A percentile compares a stretch with the other conserved stretches of the same genome.
Conservation (phyloP, 2,329 filamentous ascomycete genomes). For the Clarireedia hainanense region DNA sequence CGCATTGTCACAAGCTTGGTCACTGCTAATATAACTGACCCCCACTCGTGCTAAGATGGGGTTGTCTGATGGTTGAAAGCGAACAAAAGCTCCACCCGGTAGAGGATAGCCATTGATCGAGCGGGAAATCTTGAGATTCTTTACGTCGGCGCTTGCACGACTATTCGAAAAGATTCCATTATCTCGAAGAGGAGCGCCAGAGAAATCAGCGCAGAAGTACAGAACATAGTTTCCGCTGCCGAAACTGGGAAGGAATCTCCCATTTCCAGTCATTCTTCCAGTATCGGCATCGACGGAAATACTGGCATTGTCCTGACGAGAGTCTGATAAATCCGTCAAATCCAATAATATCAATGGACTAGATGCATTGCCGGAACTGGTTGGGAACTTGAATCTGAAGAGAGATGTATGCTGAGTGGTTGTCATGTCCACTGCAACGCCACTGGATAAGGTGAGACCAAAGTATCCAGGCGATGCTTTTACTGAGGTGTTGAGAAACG, state of each 20-base stretch:
- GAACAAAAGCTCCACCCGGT: conserved; percentile 54
- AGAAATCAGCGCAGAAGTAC: conserved; percentile 63
- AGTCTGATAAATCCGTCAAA: conserved; percentile 54
- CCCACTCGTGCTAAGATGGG: conserved; percentile 57
- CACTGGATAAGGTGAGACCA: conserved; percentile 47
- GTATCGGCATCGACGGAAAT: conserved; percentile 46
- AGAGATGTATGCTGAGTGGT: conserved; percentile 54
- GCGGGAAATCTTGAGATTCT: conserved; percentile 42
- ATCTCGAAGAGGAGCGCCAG: conserved; percentile 48
- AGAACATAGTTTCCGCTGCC: conserved; percentile 51
- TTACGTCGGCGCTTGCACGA: conserved; percentile 40
- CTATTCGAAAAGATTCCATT: conserved; percentile 55
- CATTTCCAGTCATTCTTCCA: conserved; percentile 55
- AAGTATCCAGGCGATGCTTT: conserved; percentile 59
- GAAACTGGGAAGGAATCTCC: conserved; percentile 56
- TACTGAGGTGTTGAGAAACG: conserved; percentile 38
- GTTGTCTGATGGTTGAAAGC: conserved; percentile 43
- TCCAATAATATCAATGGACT: conserved; percentile 57
- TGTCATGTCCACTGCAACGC: conserved; percentile 59
- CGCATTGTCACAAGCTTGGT: conserved; percentile 59
- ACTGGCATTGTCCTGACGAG: conserved; percentile 47
- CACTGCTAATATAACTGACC: conserved; percentile 59
- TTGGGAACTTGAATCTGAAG: conserved; percentile 56
- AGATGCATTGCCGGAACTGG: conserved; percentile 28
- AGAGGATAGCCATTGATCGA: conserved; percentile 47